These are phyloP conservation scores for Lachancea sp. DNA, from an alignment of 805 yeast species.

Conservation along the genomic window DNA sequence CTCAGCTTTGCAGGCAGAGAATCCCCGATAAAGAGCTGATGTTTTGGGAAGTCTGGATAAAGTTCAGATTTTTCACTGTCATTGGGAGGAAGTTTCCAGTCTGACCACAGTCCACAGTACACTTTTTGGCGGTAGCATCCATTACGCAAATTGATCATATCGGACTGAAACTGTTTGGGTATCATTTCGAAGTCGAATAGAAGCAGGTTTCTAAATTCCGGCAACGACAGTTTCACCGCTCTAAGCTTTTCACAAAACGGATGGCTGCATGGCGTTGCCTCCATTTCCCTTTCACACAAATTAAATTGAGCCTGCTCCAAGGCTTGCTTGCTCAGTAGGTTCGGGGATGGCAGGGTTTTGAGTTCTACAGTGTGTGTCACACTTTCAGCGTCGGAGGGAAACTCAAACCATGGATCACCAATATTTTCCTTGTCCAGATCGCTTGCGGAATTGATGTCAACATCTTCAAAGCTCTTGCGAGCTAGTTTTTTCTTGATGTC, in stretches of 20 bases:
- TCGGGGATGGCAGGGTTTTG: not conserved
- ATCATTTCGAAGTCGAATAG: slow-evolving; percentile 32
- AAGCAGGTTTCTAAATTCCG: slow-evolving; percentile 12
- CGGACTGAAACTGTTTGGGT: slow-evolving; percentile 8
- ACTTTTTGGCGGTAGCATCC: slow-evolving; percentile 23
- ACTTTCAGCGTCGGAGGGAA: not conserved
- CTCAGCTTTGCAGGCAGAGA: no score
- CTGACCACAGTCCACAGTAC: slow-evolving; percentile 17
- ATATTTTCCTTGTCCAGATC: not conserved
- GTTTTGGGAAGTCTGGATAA: not conserved
- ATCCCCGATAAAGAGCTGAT: slow-evolving; percentile 2
- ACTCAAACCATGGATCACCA: not conserved
- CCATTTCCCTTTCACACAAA: slow-evolving; percentile 13
- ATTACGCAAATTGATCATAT: slow-evolving; percentile 23
- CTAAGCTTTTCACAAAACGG: slow-evolving; percentile 12
- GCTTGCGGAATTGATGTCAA: not conserved
- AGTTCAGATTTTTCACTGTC: not conserved
- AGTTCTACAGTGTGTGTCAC: not conserved
- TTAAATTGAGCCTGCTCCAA: slow-evolving; percentile 17
- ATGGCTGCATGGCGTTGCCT: slow-evolving; percentile 14
- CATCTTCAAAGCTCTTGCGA: no score
- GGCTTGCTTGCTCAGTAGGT: slow-evolving; percentile 14
- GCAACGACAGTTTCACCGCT: not conserved
- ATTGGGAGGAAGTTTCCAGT: slow-evolving; percentile 16
- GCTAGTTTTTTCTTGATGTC: not conserved